These are phyloP conservation scores for Dillenia turbinata DNA, from an alignment of 164 flowering plant species.

Conservation along the genomic window DNA sequence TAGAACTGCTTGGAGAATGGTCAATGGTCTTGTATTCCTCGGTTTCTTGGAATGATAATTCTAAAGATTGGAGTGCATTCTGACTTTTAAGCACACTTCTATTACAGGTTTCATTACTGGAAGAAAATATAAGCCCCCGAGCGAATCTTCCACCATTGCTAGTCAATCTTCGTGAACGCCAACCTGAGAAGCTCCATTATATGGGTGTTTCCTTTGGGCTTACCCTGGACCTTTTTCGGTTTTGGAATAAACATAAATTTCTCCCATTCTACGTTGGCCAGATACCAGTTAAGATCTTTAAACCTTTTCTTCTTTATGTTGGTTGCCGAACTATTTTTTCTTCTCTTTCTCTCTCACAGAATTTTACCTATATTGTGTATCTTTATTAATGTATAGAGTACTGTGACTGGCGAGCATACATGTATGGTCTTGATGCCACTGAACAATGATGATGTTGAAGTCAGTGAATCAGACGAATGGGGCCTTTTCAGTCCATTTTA, in stretches of 20 bases:
- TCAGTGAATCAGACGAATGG: constrained; percentile 46
- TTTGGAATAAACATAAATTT: constrained; percentile 89
- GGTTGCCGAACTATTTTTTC: constrained; percentile 4
- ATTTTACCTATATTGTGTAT: constrained; percentile 5
- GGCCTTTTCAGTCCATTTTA: constrained; percentile 77
- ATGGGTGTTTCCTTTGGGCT: constrained; percentile 97
- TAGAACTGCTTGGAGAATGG: too few species aligned
- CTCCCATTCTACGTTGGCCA: constrained; percentile 87
- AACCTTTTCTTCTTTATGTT: neutral
- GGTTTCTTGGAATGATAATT: too few species aligned
- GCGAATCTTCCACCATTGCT: constrained; percentile 79
- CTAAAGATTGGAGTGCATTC: neutral
- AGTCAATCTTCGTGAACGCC: constrained; percentile 77
- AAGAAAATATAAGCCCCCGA: constrained; percentile 81
- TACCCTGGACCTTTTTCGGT: constrained; percentile 81
- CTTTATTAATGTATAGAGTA: constrained; percentile 39
- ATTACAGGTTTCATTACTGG: constrained; percentile 72
- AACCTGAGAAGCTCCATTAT: constrained; percentile 87
- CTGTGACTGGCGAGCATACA: constrained; percentile 92
- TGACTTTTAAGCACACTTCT: constrained; percentile 1
- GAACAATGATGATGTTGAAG: constrained; percentile 70
- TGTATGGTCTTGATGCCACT: constrained; percentile 90
- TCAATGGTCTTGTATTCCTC: too few species aligned
- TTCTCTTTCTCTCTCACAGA: neutral
- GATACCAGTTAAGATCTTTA: constrained; percentile 52